Evolutionary conservation across 495 filamentous ascomycete genomes (phyloP), one percentile per base, ranked within the genome.

Genomic region (Penicillium fimorum): DNA sequence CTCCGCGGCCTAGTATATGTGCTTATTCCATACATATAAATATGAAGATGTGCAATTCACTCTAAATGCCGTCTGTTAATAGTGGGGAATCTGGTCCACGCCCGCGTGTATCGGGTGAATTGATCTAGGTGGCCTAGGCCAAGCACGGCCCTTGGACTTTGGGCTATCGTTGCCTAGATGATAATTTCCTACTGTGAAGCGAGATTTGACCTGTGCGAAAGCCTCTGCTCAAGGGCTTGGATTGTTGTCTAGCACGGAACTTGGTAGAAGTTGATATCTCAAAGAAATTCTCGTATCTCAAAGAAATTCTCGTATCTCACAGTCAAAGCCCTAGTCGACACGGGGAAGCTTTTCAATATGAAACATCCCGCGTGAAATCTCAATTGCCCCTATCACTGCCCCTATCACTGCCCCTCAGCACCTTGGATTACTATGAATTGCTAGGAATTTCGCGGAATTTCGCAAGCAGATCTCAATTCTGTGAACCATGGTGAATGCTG

Each of bases 291-390:
- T 25, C 42, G 22, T 15, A 44, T 44, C 42, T 13, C 22, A 44
- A 5, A 4, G 11, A 25, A 20, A 44, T 25, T 25, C 42, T 25
- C 42, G 22, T 15, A 44, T 44, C 42, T 13, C 22, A n/a, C n/a
- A n/a, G n/a, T n/a, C n/a, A n/a, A n/a, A n/a, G 4, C 22, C 18
- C 40, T 20, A 27, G 15, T 8, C 15, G 27, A 22, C 4, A 59
- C 51, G 57, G 57, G 50, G 57, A 55, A 55, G 51, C 50, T 59
- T 55, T 55, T 9, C 38, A 50, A 59, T 4, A 43, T 59, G 50
- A 59, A 59, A 59, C 57, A 47, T 54, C 22, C 32, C 30, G 27
- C 5, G 10, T 27, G 15, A 29, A 27, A 32, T 33, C 46, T 9
- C 35, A 6, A 15, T 37, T 38, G 15, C 6, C 51, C 50, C 29